Base-by-base conservation (phyloP, 108 stramenopile genomes). In the Cyclotella cryptica region DNA sequence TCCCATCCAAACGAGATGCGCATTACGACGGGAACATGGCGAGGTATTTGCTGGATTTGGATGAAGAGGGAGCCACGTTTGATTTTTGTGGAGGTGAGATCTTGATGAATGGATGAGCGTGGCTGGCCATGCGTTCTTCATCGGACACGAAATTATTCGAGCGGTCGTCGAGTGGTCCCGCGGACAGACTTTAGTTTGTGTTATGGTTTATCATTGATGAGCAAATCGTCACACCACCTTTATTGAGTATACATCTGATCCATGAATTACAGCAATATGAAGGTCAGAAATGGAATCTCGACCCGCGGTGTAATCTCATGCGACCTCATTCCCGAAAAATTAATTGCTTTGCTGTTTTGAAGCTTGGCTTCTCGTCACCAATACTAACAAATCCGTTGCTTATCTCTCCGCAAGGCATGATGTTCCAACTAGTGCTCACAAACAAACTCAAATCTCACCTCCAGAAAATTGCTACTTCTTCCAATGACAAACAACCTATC, bases 361-460 rank as follows among this genome's bases (percentile, higher is more conserved):
- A 68, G 1, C 45, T 29, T 29, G 7, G 2, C 13, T 30, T 29
- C 15, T 10, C 47, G 18, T 29, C 35, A 19, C 54, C 55, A 2
- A 40, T 1, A 4, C 41, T 18, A 42, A 64, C 39, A 22, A 41
- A 21, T 18, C 46, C 10, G 17, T 15, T 28, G 30, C 35, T 4
- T 4, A 10, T 39, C 26, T 39, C 10, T 5, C n/a, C 7, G 22
- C 29, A 17, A 79, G 81, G 90, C 12, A 92, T 92, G 90, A 88
- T 89, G 88, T 92, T 92, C 44, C 90, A 92, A 78, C 61, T 93
- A 30, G 84, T 80, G 10, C 87, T 93, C 12, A 77, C 87, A n/a
- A 72, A 88, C 19, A 86, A 84, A 66, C 83, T 93, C 0, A 54
- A 79, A 24, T 72, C 75, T 5, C 81, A 89, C 61, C 85, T 93